Evolutionary conservation across 495 filamentous ascomycete species (phyloP).

Genomic region (Viridothelium virens): DNA sequence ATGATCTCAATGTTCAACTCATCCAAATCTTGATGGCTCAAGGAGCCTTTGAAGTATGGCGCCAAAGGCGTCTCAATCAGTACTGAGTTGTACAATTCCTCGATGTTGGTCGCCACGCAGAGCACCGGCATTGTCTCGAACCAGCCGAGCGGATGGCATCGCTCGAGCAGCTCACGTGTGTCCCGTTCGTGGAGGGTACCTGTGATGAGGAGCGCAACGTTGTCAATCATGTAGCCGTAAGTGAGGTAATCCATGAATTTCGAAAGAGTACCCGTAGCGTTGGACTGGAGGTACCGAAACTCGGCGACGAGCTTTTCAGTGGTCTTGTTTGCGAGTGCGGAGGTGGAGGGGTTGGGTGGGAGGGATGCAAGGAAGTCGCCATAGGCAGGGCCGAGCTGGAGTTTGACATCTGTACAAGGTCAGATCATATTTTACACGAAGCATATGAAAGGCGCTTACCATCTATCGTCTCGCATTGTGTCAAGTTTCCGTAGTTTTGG

Average conservation of each 20-base stretch:
- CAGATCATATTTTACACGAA: no score
- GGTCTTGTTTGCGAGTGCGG: constrained; percentile 84
- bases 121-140: constrained; percentile 98
- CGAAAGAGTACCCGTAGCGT: constrained; percentile 79
- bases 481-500: constrained; percentile 91
- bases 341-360: constrained; percentile 94
- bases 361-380: constrained; percentile 94
- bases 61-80: constrained; percentile 93
- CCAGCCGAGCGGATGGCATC: constrained; percentile 96
- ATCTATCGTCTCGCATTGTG: constrained; percentile 97
- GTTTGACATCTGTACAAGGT: constrained; percentile 97
- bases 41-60: constrained; percentile 90
- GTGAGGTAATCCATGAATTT: constrained; percentile 96
- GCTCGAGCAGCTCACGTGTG: constrained; percentile 87
- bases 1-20: constrained; percentile 99
- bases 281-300: constrained; percentile 90
- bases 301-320: constrained; percentile 97
- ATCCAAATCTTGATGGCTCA: constrained; percentile 92
- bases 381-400: constrained; percentile 92
- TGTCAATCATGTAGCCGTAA: constrained; percentile 99
- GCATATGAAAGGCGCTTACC: no score
- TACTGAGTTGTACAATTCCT: constrained; percentile 97
- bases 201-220: constrained; percentile 95
- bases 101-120: constrained; percentile 94
- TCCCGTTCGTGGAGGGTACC: constrained; percentile 96